phyloP scores from a whole-genome alignment of 2,329 filamentous ascomycete species.

The Penicillium capsulatum region DNA sequence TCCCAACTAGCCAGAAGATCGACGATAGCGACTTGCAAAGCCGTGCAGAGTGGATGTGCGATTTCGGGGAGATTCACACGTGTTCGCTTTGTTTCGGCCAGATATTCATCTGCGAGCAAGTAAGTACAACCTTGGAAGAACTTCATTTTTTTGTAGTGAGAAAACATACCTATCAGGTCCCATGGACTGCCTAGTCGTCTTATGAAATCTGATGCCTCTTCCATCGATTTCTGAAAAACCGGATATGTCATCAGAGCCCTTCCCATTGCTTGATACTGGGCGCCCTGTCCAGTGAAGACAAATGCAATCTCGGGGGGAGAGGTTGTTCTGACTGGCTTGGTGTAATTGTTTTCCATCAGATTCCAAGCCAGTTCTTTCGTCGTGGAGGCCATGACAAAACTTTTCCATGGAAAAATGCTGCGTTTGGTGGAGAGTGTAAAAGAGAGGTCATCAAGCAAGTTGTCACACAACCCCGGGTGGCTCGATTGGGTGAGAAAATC shows the following conservation, averaged over 20 bases:
- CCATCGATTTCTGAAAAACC: slow-evolving; percentile 18
- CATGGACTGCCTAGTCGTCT: slow-evolving; percentile 22
- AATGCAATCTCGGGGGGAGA: slow-evolving; percentile 24
- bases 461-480: background rate
- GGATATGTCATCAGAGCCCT: slow-evolving; percentile 26
- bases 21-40: slow-evolving; percentile 30
- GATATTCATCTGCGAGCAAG: slow-evolving; percentile 23
- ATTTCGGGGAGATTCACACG: slow-evolving; percentile 25
- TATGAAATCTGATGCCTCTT: slow-evolving; percentile 23
- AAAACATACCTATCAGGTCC: slow-evolving; percentile 18
- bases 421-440: slow-evolving; percentile 21
- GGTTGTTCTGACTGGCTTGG: slow-evolving; percentile 7
- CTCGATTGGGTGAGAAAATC: slow-evolving; percentile 12
- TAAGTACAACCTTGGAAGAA: background rate
- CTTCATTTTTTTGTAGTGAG: too few species aligned
- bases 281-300: slow-evolving; percentile 41
- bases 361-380: slow-evolving; percentile 14
- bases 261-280: slow-evolving; percentile 37
- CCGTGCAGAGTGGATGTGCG: slow-evolving; percentile 29
- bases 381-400: slow-evolving; percentile 14
- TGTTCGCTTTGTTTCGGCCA: slow-evolving; percentile 13
- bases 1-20: slow-evolving; percentile 26
- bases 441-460: slow-evolving; percentile 20
- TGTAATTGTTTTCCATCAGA: slow-evolving; percentile 13
- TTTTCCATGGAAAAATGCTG: slow-evolving; percentile 16